Evolutionary conservation across 352 stramenopile species (phyloP).

Genomic region (Phytophthora tubulina): DNA sequence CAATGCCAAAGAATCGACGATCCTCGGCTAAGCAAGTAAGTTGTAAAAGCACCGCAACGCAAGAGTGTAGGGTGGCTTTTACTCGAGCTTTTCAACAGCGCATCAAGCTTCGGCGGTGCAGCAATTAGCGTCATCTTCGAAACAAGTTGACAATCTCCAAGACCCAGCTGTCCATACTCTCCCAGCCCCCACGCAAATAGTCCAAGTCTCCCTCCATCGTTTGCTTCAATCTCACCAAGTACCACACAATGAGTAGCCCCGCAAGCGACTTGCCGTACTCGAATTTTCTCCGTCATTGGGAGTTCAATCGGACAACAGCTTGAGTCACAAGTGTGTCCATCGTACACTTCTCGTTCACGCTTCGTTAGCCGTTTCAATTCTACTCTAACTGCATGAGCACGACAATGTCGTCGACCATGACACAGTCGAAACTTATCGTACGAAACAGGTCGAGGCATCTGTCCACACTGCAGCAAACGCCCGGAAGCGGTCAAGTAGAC

Average conservation of each 20-base stretch:
- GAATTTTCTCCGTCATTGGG: slow-evolving; percentile 12
- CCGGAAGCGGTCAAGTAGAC: slow-evolving; percentile 31
- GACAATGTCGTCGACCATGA: slow-evolving; percentile 18
- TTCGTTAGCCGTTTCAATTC: slow-evolving; percentile 35
- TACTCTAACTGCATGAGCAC: slow-evolving; percentile 21
- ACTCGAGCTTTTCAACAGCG: slow-evolving; percentile 13
- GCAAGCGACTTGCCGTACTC: slow-evolving; percentile 48
- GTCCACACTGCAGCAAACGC: slow-evolving; percentile 30
- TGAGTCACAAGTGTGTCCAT: slow-evolving; percentile 29
- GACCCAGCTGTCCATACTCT: slow-evolving; percentile 58
- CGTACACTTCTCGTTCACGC: slow-evolving; percentile 8
- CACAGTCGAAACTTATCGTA: slow-evolving; percentile 34
- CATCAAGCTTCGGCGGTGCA: slow-evolving; percentile 17
- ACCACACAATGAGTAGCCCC: slow-evolving; percentile 53
- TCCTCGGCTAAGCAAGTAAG: slow-evolving; percentile 34
- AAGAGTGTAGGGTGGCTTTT: slow-evolving; percentile 12
- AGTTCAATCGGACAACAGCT: slow-evolving; percentile 18
- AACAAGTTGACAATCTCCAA: slow-evolving; percentile 37
- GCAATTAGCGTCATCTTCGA: slow-evolving; percentile 35
- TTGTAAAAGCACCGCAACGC: slow-evolving; percentile 49
- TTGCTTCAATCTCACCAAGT: slow-evolving; percentile 20
- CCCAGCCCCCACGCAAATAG: slow-evolving; percentile 51
- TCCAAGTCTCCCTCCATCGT: not conserved
- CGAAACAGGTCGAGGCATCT: slow-evolving; percentile 15
- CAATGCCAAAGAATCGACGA: slow-evolving; percentile 46